Percentiles rank a stretch among this genome's conserved stretches.
Conservation (phyloP, 2,329 filamentous ascomycete genomes). For the Xylariales sp. region DNA sequence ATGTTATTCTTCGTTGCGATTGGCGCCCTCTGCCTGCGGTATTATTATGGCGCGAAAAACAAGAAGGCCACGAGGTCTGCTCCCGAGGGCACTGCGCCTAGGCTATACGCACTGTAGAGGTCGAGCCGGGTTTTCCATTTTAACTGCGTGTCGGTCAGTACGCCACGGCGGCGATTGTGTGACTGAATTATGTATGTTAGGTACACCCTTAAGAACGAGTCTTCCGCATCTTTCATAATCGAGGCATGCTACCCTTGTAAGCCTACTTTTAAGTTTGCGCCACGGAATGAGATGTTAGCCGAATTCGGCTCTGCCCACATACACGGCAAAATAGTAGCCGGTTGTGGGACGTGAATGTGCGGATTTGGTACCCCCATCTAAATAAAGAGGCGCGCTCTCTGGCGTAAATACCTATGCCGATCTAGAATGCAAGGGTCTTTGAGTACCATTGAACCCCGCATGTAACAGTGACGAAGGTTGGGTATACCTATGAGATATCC, state of each 20-base stretch:
- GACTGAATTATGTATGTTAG: background rate
- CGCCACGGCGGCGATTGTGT: background rate
- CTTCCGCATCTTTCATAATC: background rate
- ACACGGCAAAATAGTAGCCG: background rate
- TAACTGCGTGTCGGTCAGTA: background rate
- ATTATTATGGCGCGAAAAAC: slow-evolving; percentile 66
- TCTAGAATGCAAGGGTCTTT: slow-evolving; percentile 1
- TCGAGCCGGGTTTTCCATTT: background rate
- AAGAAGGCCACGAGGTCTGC: slow-evolving; percentile 50
- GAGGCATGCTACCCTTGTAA: background rate
- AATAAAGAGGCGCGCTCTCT: background rate
- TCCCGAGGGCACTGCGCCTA: slow-evolving; percentile 49
- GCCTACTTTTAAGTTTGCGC: background rate
- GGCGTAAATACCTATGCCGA: background rate
- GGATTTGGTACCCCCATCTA: background rate
- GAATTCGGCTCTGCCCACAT: background rate
- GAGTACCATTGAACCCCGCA: slow-evolving; percentile 22
- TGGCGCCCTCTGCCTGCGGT: slow-evolving; percentile 54
- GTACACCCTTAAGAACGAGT: background rate
- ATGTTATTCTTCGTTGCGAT: slow-evolving; percentile 50
- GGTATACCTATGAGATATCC: background rate
- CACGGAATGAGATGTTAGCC: background rate
- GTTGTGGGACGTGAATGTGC: background rate
- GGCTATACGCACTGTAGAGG: slow-evolving; percentile 55
- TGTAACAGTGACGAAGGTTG: slow-evolving; percentile 12